These are phyloP conservation scores for Phoma herbarum DNA, from an alignment of 2,329 filamentous ascomycete species.

Conservation along the genomic window DNA sequence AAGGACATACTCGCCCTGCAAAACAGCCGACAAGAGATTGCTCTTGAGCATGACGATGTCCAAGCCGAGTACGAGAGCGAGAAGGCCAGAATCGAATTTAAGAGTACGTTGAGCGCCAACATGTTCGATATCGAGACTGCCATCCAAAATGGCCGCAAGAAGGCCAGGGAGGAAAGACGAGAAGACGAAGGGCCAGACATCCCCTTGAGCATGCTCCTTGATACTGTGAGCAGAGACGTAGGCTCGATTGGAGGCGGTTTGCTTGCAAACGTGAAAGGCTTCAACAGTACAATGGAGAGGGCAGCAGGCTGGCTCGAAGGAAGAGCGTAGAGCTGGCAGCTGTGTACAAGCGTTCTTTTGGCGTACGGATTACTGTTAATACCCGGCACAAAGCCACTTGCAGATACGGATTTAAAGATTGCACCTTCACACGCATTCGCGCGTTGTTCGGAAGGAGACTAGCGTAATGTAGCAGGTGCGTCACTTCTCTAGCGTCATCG, in stretches of 20 bases:
- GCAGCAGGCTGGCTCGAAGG: constrained; percentile 50
- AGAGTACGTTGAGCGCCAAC: constrained; percentile 39
- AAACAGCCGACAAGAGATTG: constrained; percentile 58
- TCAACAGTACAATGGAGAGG: constrained; percentile 48
- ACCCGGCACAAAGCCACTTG: constrained; percentile 18
- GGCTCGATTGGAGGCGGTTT: constrained; percentile 45
- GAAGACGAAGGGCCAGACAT: constrained; percentile 46
- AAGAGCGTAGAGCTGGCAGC: constrained; percentile 29
- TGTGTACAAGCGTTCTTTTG: constrained; percentile 7
- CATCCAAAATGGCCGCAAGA: constrained; percentile 45
- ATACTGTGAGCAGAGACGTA: constrained; percentile 40
- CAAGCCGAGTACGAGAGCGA: constrained; percentile 44
- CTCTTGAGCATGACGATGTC: constrained; percentile 60
- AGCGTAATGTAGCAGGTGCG: constrained; percentile 15
- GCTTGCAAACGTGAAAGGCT: constrained; percentile 39
- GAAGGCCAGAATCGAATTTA: constrained; percentile 36
- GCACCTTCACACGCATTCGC: constrained; percentile 8
- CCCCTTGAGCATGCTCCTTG: constrained; percentile 44
- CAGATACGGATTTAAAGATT: constrained; percentile 2
- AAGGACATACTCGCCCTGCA: constrained; percentile 59
- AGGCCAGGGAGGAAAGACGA: constrained; percentile 39
- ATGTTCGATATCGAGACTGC: constrained; percentile 51
- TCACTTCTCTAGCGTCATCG: constrained; percentile 18
- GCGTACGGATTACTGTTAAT: constrained; percentile 12
- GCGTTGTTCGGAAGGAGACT: constrained; percentile 8